Evolutionary conservation across 2,329 filamentous ascomycete species (phyloP), one percentile per base, ranked within the genome.

Genomic region (Scorias spongiosa): DNA sequence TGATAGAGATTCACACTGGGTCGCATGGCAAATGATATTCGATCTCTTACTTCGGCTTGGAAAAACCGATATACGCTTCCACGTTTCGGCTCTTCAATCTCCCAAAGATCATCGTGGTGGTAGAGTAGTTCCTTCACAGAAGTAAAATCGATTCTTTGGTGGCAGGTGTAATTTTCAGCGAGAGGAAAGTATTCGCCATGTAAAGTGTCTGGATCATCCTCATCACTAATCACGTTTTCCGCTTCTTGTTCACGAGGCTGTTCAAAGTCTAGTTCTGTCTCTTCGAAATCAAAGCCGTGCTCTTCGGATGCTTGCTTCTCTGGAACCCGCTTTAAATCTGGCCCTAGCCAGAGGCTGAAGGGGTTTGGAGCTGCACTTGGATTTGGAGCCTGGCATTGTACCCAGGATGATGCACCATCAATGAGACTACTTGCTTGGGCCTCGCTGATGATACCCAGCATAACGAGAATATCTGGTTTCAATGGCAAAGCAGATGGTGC

Each of bases 61-160:
- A 89, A 70, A 44, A 74, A 65, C 38, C 75, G 72, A 59, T 88
- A 93, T 0, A 89, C 66, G 0, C 69, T 65, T 0, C 79, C 79
- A 5, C 85, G 76, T 14, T 70, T 59, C 2, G 63, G 58, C 0
- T 61, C 52, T 0, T 70, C 68, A 10, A 89, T 73, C 0, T 70
- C 66, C 62, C 75, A 84, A 12, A 89, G 59, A 50, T 88, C 71
- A 0, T 66, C 41, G 17, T 60, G 58, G 42, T 63, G 52, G 18
- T 10, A 6, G 37, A 70, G 50, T 29, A 64, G 51, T 39, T 63
- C 49, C 42, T 64, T 46, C 5, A 49, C 48, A 11, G 46, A 41
- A 42, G 51, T 49, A n/a, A 54, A 59, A 5, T 59, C 63, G 4
- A 40, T 15, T 12, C 5, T 36, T 15, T 36, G 11, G 32, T 9